Evolutionary conservation across 176 grass and related monocot genomes (phyloP).

Genomic region (bread wheat (Triticum aestivum)): DNA sequence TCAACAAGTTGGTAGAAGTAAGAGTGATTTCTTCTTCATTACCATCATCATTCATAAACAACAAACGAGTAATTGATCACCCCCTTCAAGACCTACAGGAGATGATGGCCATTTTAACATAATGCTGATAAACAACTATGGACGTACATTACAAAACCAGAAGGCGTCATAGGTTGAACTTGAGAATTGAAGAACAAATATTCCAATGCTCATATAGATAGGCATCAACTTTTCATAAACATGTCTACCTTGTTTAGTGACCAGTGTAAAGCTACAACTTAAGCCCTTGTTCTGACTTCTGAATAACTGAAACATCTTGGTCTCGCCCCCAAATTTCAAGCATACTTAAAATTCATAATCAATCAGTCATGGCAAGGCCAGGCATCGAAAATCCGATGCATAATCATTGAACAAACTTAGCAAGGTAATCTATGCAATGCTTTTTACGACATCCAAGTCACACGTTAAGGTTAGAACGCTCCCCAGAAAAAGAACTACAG

Average conservation of each 20-base stretch:
- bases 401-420: background rate
- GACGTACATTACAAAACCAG: conserved; percentile 3
- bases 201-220: background rate
- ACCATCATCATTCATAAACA: conserved; percentile 12
- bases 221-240: background rate
- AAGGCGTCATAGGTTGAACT: background rate
- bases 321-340: background rate
- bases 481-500: too few relatives aligned
- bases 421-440: background rate
- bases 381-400: background rate
- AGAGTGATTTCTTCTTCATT: background rate
- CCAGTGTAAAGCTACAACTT: background rate
- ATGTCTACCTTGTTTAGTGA: background rate
- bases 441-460: too few relatives aligned
- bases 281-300: background rate
- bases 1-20: background rate
- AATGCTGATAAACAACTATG: background rate
- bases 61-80: background rate
- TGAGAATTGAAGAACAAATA: background rate
- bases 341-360: background rate
- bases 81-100: background rate
- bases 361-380: background rate
- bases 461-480: too few relatives aligned
- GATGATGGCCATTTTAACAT: conserved; percentile 26
- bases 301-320: background rate